Percentiles rank a stretch among this genome's conserved stretches.
phyloP scores from a whole-genome alignment of 1,139 yeast species.

The Torulaspora globosa region DNA sequence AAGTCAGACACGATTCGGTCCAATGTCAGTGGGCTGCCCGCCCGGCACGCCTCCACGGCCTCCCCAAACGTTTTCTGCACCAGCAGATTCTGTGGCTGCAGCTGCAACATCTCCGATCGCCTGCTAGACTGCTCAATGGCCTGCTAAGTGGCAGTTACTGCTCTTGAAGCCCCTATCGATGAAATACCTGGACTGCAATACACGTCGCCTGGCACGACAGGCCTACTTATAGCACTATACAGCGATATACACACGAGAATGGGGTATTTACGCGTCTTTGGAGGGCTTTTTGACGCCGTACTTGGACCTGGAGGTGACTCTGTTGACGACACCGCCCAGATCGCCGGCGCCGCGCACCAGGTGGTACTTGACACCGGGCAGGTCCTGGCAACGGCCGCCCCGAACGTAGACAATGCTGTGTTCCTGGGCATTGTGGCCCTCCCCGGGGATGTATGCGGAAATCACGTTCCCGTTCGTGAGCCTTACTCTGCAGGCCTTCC shows the following conservation, averaged over 20 bases:
- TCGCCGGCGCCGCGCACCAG: constrained; percentile 92
- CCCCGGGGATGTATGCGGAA: constrained; percentile 95
- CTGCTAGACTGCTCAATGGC: background rate
- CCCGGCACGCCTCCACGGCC: constrained; percentile 37
- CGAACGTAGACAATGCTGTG: constrained; percentile 93
- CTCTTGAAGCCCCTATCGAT: constrained; percentile 3
- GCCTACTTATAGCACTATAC: background rate
- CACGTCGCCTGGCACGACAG: constrained; percentile 2
- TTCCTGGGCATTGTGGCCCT: constrained; percentile 97
- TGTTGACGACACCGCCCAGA: constrained; percentile 90
- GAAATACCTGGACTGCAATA: background rate
- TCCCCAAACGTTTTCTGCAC: constrained; percentile 45
- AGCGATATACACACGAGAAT: constrained; percentile 3
- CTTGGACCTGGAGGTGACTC: constrained; percentile 84
- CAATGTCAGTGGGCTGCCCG: constrained; percentile 51
- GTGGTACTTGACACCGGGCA: constrained; percentile 97
- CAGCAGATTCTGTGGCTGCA: constrained; percentile 46
- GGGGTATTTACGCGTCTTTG: constrained; percentile 35
- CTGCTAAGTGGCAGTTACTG: background rate
- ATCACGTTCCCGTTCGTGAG: constrained; percentile 84
- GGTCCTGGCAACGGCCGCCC: constrained; percentile 97
- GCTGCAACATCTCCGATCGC: constrained; percentile 41
- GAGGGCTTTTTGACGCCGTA: constrained; percentile 91
- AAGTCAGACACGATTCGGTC: constrained; percentile 92
- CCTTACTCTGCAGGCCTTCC: constrained; percentile 95